A percentile compares a stretch with the other conserved stretches of the same genome.
Evolutionary conservation across 805 yeast species (phyloP).

Genomic region (Saccharomyces mikatae): DNA sequence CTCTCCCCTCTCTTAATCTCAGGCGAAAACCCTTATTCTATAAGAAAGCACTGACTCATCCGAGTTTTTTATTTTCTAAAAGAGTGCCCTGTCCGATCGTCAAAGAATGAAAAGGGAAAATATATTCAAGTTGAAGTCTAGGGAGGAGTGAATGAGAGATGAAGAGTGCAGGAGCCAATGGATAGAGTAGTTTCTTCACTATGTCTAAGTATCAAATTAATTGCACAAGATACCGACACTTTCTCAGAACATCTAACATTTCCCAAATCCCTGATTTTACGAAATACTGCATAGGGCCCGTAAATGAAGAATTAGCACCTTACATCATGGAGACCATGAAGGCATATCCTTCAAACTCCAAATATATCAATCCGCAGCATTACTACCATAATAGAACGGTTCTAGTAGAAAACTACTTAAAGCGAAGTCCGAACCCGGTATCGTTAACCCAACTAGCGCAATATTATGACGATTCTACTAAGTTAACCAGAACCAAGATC

Average conservation of each 20-base stretch:
- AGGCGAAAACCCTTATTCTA: not conserved
- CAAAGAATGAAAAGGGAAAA: not conserved
- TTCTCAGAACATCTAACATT: conserved; percentile 16
- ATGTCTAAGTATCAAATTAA: not conserved
- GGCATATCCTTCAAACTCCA: conserved; percentile 37
- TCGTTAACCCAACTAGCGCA: conserved; percentile 85
- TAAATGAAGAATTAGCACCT: conserved; percentile 29
- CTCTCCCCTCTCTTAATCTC: not conserved
- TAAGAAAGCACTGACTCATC: not conserved
- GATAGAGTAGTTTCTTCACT: not conserved
- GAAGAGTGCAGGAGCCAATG: not conserved
- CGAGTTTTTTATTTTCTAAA: not conserved
- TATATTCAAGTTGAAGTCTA: not conserved
- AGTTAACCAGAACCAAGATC: conserved; percentile 66
- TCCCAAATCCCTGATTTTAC: conserved; percentile 31
- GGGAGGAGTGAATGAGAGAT: not conserved
- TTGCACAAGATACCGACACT: conserved; percentile 11
- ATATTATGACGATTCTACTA: conserved; percentile 57
- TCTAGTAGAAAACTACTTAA: conserved; percentile 23
- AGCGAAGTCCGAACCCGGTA: conserved; percentile 76
- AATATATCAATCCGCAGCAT: conserved; percentile 57
- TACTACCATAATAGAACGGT: conserved; percentile 56
- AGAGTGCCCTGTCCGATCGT: not conserved
- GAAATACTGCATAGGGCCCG: conserved; percentile 28
- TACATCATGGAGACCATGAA: conserved; percentile 30